A percentile compares a stretch with the other conserved stretches of the same genome.
Evolutionary conservation across 305 asterid species (phyloP).

Genomic region (Galium porrigens): DNA sequence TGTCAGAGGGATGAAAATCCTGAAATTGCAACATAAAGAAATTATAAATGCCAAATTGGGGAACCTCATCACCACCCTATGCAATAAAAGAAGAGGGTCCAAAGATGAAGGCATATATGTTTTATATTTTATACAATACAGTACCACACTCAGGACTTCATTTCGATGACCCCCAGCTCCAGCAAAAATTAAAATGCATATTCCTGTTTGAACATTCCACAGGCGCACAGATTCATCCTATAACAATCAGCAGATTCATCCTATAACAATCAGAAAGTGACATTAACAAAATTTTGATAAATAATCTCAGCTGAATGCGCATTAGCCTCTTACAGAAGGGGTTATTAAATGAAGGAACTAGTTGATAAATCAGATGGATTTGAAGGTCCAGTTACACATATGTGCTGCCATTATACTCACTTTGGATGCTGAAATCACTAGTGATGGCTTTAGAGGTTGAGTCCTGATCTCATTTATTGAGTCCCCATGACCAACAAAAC

Average conservation of each 20-base stretch:
- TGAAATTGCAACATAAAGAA: conserved; percentile 20
- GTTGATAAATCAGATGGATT: neutral
- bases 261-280: conserved; percentile 23
- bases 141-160: conserved; percentile 98
- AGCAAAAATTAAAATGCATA: conserved; percentile 93
- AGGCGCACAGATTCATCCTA: conserved; percentile 98
- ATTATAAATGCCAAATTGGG: conserved; percentile 2
- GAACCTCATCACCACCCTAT: neutral
- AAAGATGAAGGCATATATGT: neutral
- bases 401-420: conserved; percentile 29
- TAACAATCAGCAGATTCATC: conserved; percentile 49
- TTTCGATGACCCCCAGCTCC: conserved; percentile 99
- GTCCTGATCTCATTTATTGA: conserved; percentile 84
- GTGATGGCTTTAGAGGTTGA: conserved; percentile 80
- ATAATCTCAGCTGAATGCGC: neutral
- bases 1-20: conserved; percentile 97
- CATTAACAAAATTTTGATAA: neutral
- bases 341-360: neutral
- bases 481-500: conserved; percentile 92
- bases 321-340: neutral
- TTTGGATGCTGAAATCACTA: conserved; percentile 85
- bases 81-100: conserved; percentile 2
- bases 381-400: neutral
- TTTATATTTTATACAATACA: neutral
- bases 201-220: conserved; percentile 92